Evolutionary conservation across 768 basidiomycete species (phyloP).

Genomic region (Leucocoprinus leucothites): DNA sequence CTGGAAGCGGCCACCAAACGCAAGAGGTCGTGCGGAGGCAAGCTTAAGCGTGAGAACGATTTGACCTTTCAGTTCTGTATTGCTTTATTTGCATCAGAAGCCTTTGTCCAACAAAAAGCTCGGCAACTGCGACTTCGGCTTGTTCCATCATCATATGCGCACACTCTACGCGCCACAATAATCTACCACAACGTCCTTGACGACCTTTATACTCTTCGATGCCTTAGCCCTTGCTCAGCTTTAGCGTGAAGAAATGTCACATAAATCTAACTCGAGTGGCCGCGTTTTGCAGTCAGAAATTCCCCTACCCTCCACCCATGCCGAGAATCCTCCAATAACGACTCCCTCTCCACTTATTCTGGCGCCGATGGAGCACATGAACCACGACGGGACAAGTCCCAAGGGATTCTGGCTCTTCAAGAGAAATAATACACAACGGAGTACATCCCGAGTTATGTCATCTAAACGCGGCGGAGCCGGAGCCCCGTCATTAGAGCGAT

Average conservation of each 20-base stretch:
- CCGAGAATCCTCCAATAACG: neutral
- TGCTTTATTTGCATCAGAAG: slow-evolving; percentile 2
- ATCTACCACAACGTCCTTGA: neutral
- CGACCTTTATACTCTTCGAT: neutral
- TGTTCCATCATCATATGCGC: neutral
- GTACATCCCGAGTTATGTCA: neutral
- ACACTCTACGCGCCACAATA: slow-evolving; percentile 1
- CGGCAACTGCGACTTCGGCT: neutral
- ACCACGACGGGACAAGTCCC: neutral
- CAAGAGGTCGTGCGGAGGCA: too few species aligned
- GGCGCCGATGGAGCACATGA: neutral
- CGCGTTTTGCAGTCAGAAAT: neutral
- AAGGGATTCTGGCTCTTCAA: slow-evolving; percentile 8
- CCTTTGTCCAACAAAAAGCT: neutral
- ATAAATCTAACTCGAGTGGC: slow-evolving; percentile 2
- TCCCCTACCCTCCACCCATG: neutral
- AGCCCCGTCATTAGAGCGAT: slow-evolving; percentile 2
- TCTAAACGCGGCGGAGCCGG: neutral
- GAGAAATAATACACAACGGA: neutral
- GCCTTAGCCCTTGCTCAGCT: neutral
- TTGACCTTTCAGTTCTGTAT: too few species aligned
- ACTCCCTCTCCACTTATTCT: neutral
- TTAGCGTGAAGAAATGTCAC: neutral
- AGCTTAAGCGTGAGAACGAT: too few species aligned
- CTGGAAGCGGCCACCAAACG: too few species aligned